Base-by-base conservation (phyloP, 164 flowering plant genomes). In the Stephania yunnanensis region DNA sequence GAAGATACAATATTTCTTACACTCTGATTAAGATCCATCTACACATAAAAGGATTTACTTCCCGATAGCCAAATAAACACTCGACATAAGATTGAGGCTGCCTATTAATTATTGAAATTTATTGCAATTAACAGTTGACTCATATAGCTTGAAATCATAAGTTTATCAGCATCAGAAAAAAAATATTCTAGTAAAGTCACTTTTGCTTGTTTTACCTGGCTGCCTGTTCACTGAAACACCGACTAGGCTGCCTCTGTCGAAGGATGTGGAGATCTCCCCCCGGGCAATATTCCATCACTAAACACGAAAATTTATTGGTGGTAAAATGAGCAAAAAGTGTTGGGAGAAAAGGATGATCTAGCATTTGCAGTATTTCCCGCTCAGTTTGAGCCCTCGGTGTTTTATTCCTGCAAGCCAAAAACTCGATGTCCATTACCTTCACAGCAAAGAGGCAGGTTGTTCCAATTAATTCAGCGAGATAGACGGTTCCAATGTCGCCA, bases 291-390 rank as follows among this genome's bases (percentile, higher is more conserved):
- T 93, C 98, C 92, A 89, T 94, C 69, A 92, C 94, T 78, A 94
- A 84, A 82, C 95, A 92, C 6, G 92, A 87, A 61, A 86, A 82
- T 63, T 84, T 89, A 55, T 89, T 90, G 6, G 98, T 83, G 3
- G 80, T 80, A 73, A 92, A 91, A 81, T 92, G 86, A 11, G 96
- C 83, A 86, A 83, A 94, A 1, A 94, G 77, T 2, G 94, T 91
- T 29, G 98, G 98, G 36, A 94, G 92, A 78, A 94, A 94, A 31
- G 98, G 98, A 80, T 94, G 98, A 81, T 94, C 98, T 70, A 94
- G 82, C 82, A 90, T 89, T 75, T 89, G 89, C 68, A 94, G 75
- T 44, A 92, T 91, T 81, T 89, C 92, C 80, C 86, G 85, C 76
- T 94, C 98, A 45, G 97, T 92, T 80, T 88, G 89, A 46, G 92